Evolutionary conservation across 2,329 filamentous ascomycete species (phyloP).

Genomic region (Penicillium occitanis): DNA sequence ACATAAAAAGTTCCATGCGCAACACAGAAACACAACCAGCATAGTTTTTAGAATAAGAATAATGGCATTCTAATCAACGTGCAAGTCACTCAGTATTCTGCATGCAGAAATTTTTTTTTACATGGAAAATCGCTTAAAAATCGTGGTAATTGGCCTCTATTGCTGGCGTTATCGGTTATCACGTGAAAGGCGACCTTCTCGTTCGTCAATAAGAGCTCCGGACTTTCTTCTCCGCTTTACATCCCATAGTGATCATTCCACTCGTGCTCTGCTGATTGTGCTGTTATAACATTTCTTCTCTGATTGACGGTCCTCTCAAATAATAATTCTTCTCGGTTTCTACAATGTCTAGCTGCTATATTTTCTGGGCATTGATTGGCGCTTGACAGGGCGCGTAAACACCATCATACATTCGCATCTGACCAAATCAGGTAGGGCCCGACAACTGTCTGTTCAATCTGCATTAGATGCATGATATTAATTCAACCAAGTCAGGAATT

Average conservation of each 20-base stretch:
- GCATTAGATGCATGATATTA: background rate
- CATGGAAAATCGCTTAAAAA: background rate
- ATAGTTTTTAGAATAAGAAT: background rate
- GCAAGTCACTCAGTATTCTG: background rate
- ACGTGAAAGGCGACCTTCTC: slow-evolving; percentile 35
- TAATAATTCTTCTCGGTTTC: background rate
- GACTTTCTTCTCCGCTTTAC: slow-evolving; percentile 24
- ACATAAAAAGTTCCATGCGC: background rate
- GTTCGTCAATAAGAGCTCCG: slow-evolving; percentile 22
- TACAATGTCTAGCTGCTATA: slow-evolving; percentile 13
- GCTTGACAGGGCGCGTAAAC: slow-evolving; percentile 13
- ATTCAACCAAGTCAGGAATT: background rate
- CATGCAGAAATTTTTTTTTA: background rate
- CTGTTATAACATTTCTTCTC: background rate
- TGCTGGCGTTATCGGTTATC: slow-evolving; percentile 24
- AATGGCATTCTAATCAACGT: background rate
- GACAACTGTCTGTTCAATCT: background rate
- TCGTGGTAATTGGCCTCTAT: background rate
- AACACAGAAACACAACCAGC: background rate
- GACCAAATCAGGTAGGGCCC: slow-evolving; percentile 8
- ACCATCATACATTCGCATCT: background rate
- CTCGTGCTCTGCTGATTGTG: slow-evolving; percentile 19
- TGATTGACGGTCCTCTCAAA: background rate
- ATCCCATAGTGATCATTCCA: slow-evolving; percentile 18
- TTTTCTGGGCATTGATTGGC: slow-evolving; percentile 1